Base-by-base conservation (phyloP, 768 basidiomycete genomes). In the Lactarius akahatsu region DNA sequence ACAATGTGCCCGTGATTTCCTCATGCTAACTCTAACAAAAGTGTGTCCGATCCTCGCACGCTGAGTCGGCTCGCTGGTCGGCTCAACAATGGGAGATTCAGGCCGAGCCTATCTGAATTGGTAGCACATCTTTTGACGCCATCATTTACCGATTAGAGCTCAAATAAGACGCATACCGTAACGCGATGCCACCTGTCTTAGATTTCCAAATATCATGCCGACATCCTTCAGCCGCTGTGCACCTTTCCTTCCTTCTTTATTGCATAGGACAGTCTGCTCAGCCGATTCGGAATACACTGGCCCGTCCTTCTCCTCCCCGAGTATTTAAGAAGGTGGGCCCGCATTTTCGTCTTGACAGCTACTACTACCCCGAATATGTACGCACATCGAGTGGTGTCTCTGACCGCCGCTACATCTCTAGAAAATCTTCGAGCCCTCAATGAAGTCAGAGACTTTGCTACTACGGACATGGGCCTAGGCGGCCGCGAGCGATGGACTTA, bases 401-500 rank as follows among this genome's bases (percentile, higher is more conserved):
- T 85, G 61, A 73, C 78, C 56, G 76, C 79, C 10, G 82, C 83
- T 18, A 80, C 77, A 20, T 78, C 81, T 55, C 73, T 77, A 5
- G 84, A 86, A 61, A 77, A 82, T 66, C 77, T 80, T 36, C 79
- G 78, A 52, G 83, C 84, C 9, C 74, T 86, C 64, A 77, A 81
- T 45, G 84, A 86, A 71, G 85, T 85, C 59, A 81, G 79, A 69
- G 74, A 84, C 70, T 85, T 85, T 69, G 77, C 75, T 18, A 77
- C 75, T 23, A 86, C 85, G 7, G 83, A 86, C 73, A 80, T 86
- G 71, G 84, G 84, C 68, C 79, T 78, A 55, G 78, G 81, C 9
- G 84, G 83, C 38, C 77, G 75, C 61, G 80, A 80, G 40, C 79
- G 80, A 41, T 86, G 85, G 85, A 81, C 83, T 3, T 86, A 85